Evolutionary conservation across 106 monocot genomes (phyloP).

Genomic region (Hemerocallis citrina): DNA sequence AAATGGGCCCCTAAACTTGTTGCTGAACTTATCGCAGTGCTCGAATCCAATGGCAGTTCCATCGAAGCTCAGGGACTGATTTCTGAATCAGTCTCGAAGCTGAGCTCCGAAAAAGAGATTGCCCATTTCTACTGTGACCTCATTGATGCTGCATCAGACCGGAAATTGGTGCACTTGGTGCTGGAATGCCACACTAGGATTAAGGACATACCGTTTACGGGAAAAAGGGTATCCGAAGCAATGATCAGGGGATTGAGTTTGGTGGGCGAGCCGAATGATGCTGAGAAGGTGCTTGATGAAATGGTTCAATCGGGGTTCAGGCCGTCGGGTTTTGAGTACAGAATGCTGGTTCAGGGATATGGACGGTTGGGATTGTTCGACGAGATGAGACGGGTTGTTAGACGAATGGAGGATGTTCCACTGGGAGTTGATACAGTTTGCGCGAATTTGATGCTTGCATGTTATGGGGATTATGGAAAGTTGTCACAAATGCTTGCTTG

Average conservation of each 20-base stretch:
- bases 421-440: slow-evolving; percentile 42
- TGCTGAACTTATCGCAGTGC: slow-evolving; percentile 40
- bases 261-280: slow-evolving; percentile 43
- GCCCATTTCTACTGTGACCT: slow-evolving; percentile 63
- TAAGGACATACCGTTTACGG: slow-evolving; percentile 10
- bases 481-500: slow-evolving; percentile 45
- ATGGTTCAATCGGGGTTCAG: slow-evolving; percentile 35
- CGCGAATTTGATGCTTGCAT: slow-evolving; percentile 60
- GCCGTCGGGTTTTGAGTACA: slow-evolving; percentile 62
- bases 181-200: slow-evolving; percentile 19
- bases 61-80: slow-evolving; percentile 40
- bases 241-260: slow-evolving; percentile 50
- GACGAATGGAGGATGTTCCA: slow-evolving; percentile 34
- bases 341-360: slow-evolving; percentile 46
- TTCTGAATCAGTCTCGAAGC: slow-evolving; percentile 29
- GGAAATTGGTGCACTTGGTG: slow-evolving; percentile 19
- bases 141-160: slow-evolving; percentile 41
- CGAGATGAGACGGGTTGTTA: slow-evolving; percentile 52
- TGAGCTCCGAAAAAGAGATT: slow-evolving; percentile 23
- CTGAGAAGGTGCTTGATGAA: slow-evolving; percentile 42
- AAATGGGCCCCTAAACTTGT: slow-evolving; percentile 58
- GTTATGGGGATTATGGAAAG: slow-evolving; percentile 49
- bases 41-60: slow-evolving; percentile 28
- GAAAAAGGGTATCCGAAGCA: slow-evolving; percentile 28
- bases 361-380: slow-evolving; percentile 33